Evolutionary conservation across 805 yeast genomes (phyloP).

Genomic region (Hyphopichia homilentoma): DNA sequence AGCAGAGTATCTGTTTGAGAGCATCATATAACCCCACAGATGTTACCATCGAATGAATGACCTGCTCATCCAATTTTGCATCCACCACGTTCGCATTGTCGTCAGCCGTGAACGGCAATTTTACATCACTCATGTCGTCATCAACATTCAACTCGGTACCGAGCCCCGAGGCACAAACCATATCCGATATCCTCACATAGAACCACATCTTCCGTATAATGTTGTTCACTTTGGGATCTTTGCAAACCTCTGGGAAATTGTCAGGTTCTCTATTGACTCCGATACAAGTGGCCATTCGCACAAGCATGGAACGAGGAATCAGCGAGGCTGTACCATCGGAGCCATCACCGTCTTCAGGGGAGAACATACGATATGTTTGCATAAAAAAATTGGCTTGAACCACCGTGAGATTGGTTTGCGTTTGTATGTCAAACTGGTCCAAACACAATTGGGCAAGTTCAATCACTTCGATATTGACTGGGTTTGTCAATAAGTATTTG

Average conservation of each 20-base stretch:
- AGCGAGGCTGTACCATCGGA: conserved; percentile 60
- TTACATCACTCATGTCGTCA: conserved; percentile 26
- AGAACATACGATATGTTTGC: conserved; percentile 46
- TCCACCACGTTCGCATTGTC: conserved; percentile 35
- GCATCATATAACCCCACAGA: conserved; percentile 24
- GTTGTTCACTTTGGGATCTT: conserved; percentile 19
- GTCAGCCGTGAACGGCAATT: conserved; percentile 25
- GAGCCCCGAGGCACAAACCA: conserved; percentile 25
- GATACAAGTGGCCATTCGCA: conserved; percentile 64
- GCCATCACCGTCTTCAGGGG: conserved; percentile 58
- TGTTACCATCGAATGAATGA: conserved; percentile 26
- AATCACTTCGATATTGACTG: conserved; percentile 26
- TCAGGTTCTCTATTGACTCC: conserved; percentile 70
- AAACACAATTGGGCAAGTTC: conserved; percentile 34
- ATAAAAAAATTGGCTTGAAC: conserved; percentile 52
- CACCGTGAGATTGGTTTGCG: conserved; percentile 44
- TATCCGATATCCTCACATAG: conserved; percentile 24
- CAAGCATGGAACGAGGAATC: conserved; percentile 49
- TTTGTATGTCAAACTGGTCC: conserved; percentile 28
- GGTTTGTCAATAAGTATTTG: conserved; percentile 25
- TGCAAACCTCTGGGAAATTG: conserved; percentile 30
- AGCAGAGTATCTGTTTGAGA: conserved; percentile 21
- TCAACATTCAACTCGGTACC: conserved; percentile 31
- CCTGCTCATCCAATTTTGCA: conserved; percentile 32
- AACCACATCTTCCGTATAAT: conserved; percentile 37